Evolutionary conservation across 805 yeast genomes (phyloP), one percentile per base, ranked within the genome.

Genomic region (Suhomyces faveliae): DNA sequence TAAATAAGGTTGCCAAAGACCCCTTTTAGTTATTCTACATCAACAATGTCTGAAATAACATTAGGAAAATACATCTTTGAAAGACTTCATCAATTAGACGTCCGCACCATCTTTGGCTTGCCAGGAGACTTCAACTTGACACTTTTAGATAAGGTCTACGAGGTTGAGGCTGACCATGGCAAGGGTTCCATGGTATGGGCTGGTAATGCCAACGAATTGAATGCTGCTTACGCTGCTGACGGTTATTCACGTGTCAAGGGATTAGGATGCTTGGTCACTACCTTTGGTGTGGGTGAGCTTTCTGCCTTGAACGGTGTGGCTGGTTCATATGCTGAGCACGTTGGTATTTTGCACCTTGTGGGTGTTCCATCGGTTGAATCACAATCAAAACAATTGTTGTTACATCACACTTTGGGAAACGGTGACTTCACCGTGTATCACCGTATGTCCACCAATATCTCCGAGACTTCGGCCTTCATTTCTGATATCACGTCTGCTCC

Each of bases 271-370:
- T 56, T 88, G 43, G 76, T 87, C 61, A 88, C 96, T 65, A 88
- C 96, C 43, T 88, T 88, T 65, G 96, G 96, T 70, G 96, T 88
- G 48, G 96, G 96, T 66, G 96, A 87, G 68, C 77, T 87, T 62
- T 79, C 87, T 23, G 92, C 95, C 10, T 74, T 87, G 59, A 87
- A 87, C 68, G 96, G 94, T 59, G 78, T 89, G 63, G 96, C 91
- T 40, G 96, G 96, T 59, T 76, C 94, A 45, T 88, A 82, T 70
- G 91, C 96, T 53, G 96, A 89, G 70, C 95, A 88, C 70, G 91
- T 89, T 53, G 94, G 94, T 59, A 68, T 87, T 56, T 71, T 88
- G 55, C 95, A 88, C 71, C 79, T 88, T 58, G 96, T 88, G 39
- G 96, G 96, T 65, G 87, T 86, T 49, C 96, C 96, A 54, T 83